A percentile compares a stretch with the other conserved stretches of the same genome.
phyloP scores from a whole-genome alignment of 2,329 filamentous ascomycete species.

The Arthrobotrys megalospora region DNA sequence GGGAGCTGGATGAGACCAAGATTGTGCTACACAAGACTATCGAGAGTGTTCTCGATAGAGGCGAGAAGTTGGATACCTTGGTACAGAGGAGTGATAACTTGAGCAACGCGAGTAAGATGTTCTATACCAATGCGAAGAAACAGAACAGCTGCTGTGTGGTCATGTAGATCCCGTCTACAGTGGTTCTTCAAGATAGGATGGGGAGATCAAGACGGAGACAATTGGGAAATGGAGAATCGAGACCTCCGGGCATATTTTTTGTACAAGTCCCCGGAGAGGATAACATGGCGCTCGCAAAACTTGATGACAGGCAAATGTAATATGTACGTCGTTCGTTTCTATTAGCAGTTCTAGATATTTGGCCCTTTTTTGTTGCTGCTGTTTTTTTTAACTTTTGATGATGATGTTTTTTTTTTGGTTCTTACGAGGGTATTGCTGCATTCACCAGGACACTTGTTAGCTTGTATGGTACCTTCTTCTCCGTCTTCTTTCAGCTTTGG shows the following conservation, averaged over 20 bases:
- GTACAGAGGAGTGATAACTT: slow-evolving; percentile 93
- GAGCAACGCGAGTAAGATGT: slow-evolving; percentile 96
- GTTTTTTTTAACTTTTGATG: slow-evolving; percentile 14
- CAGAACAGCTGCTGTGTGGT: slow-evolving; percentile 82
- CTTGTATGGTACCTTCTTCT: slow-evolving; percentile 3
- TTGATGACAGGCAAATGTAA: slow-evolving; percentile 18
- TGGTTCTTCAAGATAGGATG: too few relatives aligned
- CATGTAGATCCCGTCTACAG: slow-evolving; percentile 72
- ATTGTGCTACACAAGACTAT: slow-evolving; percentile 98
- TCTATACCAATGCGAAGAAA: slow-evolving; percentile 89
- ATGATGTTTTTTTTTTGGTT: background rate
- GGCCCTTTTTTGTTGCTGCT: slow-evolving; percentile 4
- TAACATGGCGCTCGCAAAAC: too few relatives aligned
- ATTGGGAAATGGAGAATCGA: background rate
- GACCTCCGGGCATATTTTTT: slow-evolving; percentile 1
- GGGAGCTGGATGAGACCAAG: slow-evolving; percentile 97
- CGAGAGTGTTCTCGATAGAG: slow-evolving; percentile 86
- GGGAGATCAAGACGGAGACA: too few relatives aligned
- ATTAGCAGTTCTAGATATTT: slow-evolving; percentile 31
- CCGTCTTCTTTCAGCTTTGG: background rate
- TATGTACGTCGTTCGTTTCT: slow-evolving; percentile 36
- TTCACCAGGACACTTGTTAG: slow-evolving; percentile 30
- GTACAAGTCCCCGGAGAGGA: background rate
- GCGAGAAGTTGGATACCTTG: slow-evolving; percentile 95
- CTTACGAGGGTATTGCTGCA: slow-evolving; percentile 25